Conservation (phyloP, 108 stramenopile genomes). For the Mayamaea pseudoterrestris region DNA sequence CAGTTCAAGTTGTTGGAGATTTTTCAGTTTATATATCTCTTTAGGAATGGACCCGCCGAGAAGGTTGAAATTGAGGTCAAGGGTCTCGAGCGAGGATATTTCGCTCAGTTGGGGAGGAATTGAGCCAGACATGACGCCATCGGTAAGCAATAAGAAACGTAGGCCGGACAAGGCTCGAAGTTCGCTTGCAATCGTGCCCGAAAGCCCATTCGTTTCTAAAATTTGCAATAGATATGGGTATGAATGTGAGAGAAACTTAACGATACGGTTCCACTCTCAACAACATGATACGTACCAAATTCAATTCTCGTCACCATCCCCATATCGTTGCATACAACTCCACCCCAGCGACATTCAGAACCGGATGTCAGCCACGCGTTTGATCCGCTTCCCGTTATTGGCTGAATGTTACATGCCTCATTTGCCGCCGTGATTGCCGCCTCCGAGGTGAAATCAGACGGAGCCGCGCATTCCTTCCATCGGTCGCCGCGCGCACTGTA, state of each 20-base stretch:
- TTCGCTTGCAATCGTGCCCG: slow-evolving; percentile 45
- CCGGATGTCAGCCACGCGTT: slow-evolving; percentile 49
- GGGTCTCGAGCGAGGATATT: slow-evolving; percentile 14
- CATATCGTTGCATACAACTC: slow-evolving; percentile 30
- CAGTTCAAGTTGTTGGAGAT: slow-evolving; percentile 50
- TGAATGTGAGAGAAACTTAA: background rate
- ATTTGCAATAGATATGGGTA: background rate
- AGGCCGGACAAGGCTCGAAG: slow-evolving; percentile 23
- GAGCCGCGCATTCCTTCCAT: slow-evolving; percentile 56
- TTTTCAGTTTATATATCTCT: slow-evolving; percentile 25
- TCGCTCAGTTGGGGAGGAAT: slow-evolving; percentile 35
- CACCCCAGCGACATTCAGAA: slow-evolving; percentile 56
- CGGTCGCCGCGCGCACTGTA: slow-evolving; percentile 29
- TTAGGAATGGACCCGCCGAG: slow-evolving; percentile 39
- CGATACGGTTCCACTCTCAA: background rate
- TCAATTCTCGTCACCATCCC: slow-evolving; percentile 20
- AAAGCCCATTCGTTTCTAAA: slow-evolving; percentile 43
- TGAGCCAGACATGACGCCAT: slow-evolving; percentile 37
- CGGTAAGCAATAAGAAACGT: slow-evolving; percentile 34
- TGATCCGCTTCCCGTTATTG: slow-evolving; percentile 11
- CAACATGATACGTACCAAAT: slow-evolving; percentile 20
- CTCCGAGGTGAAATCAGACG: slow-evolving; percentile 14
- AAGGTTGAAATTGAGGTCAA: slow-evolving; percentile 60
- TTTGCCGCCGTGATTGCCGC: slow-evolving; percentile 27
- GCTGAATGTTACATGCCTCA: slow-evolving; percentile 20